Evolutionary conservation across 208 protist genomes (phyloP).

Genomic region (Sergeia podlipaevii): DNA sequence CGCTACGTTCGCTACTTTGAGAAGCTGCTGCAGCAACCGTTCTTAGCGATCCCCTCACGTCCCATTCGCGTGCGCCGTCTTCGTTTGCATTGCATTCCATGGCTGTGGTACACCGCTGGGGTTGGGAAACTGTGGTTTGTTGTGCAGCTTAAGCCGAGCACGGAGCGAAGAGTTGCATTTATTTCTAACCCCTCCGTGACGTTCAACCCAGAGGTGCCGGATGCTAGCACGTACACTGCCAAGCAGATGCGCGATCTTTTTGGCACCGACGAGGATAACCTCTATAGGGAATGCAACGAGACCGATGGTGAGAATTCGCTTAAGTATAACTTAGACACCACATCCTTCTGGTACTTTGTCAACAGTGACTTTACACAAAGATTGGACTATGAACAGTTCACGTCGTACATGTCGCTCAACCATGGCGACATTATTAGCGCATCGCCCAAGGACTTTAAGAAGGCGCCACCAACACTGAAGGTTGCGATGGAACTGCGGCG

Average conservation of each 20-base stretch:
- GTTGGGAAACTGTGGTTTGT: slow-evolving; percentile 67
- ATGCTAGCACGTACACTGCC: slow-evolving; percentile 41
- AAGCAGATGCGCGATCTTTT: slow-evolving; percentile 59
- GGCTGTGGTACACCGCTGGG: slow-evolving; percentile 36
- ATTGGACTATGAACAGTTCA: slow-evolving; percentile 16
- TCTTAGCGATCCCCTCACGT: slow-evolving; percentile 10
- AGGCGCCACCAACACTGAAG: slow-evolving; percentile 1
- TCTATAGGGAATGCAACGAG: slow-evolving; percentile 45
- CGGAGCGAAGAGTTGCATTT: slow-evolving; percentile 55
- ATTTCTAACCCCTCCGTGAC: slow-evolving; percentile 43
- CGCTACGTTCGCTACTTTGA: slow-evolving; percentile 87
- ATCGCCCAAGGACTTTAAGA: not conserved
- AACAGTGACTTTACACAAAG: not conserved
- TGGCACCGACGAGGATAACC: slow-evolving; percentile 43
- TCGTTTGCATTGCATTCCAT: slow-evolving; percentile 46
- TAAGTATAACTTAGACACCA: too few relatives aligned
- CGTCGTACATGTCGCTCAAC: not conserved
- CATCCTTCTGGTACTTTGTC: slow-evolving; percentile 14
- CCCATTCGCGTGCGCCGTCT: slow-evolving; percentile 28
- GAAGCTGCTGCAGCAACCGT: slow-evolving; percentile 29
- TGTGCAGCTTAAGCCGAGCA: slow-evolving; percentile 51
- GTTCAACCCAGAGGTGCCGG: slow-evolving; percentile 44
- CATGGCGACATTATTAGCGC: not conserved
- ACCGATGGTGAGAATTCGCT: slow-evolving; percentile 24
- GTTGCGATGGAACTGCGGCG: slow-evolving; percentile 33